phyloP scores from a whole-genome alignment of 1,284 basidiomycete species.

The Dichomitus squalens region DNA sequence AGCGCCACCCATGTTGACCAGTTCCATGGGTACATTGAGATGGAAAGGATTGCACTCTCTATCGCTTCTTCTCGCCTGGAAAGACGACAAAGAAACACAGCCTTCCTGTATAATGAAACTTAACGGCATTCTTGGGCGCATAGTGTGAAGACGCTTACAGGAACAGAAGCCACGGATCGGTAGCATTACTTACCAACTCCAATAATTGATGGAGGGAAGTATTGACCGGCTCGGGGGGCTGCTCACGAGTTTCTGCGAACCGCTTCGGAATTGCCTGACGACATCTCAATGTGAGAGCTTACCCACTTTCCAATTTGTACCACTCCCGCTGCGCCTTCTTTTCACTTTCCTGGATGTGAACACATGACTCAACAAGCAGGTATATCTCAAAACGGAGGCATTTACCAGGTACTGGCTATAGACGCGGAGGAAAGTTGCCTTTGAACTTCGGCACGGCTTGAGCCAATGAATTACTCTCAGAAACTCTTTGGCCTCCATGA shows the following conservation, averaged over 20 bases:
- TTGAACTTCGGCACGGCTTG: constrained; percentile 63
- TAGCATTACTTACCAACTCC: constrained; percentile 53
- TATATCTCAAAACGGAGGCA: constrained; percentile 18
- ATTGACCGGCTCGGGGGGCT: constrained; percentile 73
- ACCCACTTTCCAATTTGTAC: constrained; percentile 74
- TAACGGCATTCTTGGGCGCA: constrained; percentile 10
- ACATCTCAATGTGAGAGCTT: not conserved
- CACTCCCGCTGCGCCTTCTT: constrained; percentile 69
- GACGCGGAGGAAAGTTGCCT: constrained; percentile 76
- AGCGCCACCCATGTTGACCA: constrained; percentile 94
- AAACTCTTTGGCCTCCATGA: constrained; percentile 82
- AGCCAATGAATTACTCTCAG: constrained; percentile 74
- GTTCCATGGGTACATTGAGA: constrained; percentile 88
- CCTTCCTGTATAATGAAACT: constrained; percentile 55
- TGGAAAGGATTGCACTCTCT: constrained; percentile 78
- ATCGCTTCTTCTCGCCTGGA: constrained; percentile 85
- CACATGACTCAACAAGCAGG: constrained; percentile 11
- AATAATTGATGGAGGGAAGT: constrained; percentile 63
- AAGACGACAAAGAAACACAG: constrained; percentile 78
- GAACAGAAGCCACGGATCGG: constrained; percentile 87
- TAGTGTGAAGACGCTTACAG: constrained; percentile 55
- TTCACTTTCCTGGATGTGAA: constrained; percentile 51
- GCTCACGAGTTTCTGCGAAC: constrained; percentile 66
- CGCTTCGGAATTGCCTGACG: not conserved
- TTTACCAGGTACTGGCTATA: constrained; percentile 89